Evolutionary conservation across 768 basidiomycete genomes (phyloP), one percentile per base, ranked within the genome.

Genomic region (Cantharellus anzutake): DNA sequence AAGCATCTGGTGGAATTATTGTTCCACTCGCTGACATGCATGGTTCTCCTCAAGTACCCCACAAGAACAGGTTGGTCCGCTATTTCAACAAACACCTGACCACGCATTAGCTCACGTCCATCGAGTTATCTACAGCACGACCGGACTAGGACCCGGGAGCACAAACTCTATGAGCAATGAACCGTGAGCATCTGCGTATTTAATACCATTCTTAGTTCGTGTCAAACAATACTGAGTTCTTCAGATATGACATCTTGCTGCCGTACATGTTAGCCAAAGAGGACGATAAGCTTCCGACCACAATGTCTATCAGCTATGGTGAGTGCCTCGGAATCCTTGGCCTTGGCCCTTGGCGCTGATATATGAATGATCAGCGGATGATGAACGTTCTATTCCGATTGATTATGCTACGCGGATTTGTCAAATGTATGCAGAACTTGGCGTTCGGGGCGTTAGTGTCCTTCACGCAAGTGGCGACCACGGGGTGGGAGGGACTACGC

Each of bases 301-400:
- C 78, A 3, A 83, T 87, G 44, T 82, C 82, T 0, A 85, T 82
- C 0, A 83, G 81, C 63, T 86, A 86, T 66, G 81, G 76, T 48
- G 44, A 11, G 44, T 29, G 11, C 44, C 11, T 48, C 29, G 29
- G 11, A 11, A 48, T 29, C 29, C 29, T 29, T 48, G 11, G 11
- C 44, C 44, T 11, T 48, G 11, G 44, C 44, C 29, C 29, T 29
- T 48, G 44, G 29, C 29, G 44, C 29, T 29, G 11, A 48, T 29
- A 48, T 48, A 11, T 48, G 29, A 11, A 11, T 48, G 11, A 11
- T 48, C 44, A 48, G 44, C 44, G 2, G 84, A 86, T 53, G 75
- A 79, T 60, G 85, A 87, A 60, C 83, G 83, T 66, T 80, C 82
- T 38, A 63, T 63, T 14, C 63, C 63, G n/a, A 16, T 52, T 14